Evolutionary conservation across 2,329 filamentous ascomycete species (phyloP), one percentile per base, ranked within the genome.

Genomic region (Xylariaceae sp.): DNA sequence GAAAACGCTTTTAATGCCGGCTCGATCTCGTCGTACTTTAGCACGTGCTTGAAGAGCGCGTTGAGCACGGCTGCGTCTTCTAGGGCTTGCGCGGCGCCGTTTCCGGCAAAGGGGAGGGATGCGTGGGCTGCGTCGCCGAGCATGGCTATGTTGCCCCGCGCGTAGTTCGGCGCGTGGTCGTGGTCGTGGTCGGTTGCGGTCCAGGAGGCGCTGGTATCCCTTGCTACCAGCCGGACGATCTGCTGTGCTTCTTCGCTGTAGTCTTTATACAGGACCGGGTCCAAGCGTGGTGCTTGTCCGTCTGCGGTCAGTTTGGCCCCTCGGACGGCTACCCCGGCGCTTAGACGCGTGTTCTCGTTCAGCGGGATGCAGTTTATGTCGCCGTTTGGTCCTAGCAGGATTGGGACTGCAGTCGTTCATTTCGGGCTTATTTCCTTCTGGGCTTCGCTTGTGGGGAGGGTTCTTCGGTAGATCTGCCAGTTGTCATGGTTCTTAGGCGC

Each of bases 61-160:
- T 64, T 53, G 7, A 72, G 63, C 6, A 67, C 65, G 1, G 66
- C 63, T 1, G 68, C 67, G 52, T 72, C 70, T 56, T 72, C 70
- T 44, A 72, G 60, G n/a, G 68, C 70, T 54, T 72, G 70, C 16
- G 68, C 67, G 1, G 70, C 70, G 0, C 70, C 70, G 50, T 71
- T 69, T 6, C 69, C 70, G 2, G 66, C 63, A 56, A 71, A 72
- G 0, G 70, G 70, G 2, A 70, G 58, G 6, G 67, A 44, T 2
- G 69, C 63, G 57, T 72, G 69, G 9, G 70, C 70, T 0, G 69
- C 68, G 52, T 72, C 70, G 39, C 69, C 68, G 42, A 69, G 37
- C 37, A 71, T 63, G 16, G 63, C 64, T 2, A 70, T 60, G n/a
- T 53, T 50, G 16, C 59, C 57, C 0, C 57, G 57, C 1, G 55